Conservation (phyloP, 129 eudicot genomes). For the Silybum marianum region DNA sequence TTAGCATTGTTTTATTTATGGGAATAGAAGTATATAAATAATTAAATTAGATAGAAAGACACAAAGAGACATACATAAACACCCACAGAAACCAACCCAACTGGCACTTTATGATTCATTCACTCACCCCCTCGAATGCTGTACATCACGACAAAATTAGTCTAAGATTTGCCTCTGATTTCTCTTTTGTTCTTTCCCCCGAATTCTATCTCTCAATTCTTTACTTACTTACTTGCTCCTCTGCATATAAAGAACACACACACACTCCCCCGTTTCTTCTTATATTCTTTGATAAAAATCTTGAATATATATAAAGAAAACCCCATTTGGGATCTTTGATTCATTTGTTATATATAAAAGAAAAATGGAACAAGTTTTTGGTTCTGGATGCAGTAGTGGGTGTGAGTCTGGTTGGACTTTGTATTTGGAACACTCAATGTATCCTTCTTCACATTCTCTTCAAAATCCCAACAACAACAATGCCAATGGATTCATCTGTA, state of each 20-base stretch:
- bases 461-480: slow-evolving; percentile 29
- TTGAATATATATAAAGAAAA: neutral
- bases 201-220: neutral
- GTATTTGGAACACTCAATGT: slow-evolving; percentile 65
- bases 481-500: slow-evolving; percentile 14
- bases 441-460: slow-evolving; percentile 35
- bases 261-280: neutral
- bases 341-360: neutral
- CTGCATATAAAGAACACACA: neutral
- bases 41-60: slow-evolving; percentile 4
- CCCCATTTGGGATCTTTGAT: slow-evolving; percentile 17
- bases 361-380: slow-evolving; percentile 40
- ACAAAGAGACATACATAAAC: slow-evolving; percentile 35
- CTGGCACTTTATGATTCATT: slow-evolving; percentile 54
- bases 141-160: slow-evolving; percentile 49
- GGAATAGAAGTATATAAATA: neutral
- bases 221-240: neutral
- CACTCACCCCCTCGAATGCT: slow-evolving; percentile 27
- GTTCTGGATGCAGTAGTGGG: slow-evolving; percentile 74
- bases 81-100: slow-evolving; percentile 43
- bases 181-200: slow-evolving; percentile 34
- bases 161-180: slow-evolving; percentile 56
- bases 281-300: neutral
- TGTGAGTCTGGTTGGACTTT: slow-evolving; percentile 95
- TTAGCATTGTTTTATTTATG: neutral